phyloP scores from a whole-genome alignment of 2,329 filamentous ascomycete species.

The Diplodia corticola region DNA sequence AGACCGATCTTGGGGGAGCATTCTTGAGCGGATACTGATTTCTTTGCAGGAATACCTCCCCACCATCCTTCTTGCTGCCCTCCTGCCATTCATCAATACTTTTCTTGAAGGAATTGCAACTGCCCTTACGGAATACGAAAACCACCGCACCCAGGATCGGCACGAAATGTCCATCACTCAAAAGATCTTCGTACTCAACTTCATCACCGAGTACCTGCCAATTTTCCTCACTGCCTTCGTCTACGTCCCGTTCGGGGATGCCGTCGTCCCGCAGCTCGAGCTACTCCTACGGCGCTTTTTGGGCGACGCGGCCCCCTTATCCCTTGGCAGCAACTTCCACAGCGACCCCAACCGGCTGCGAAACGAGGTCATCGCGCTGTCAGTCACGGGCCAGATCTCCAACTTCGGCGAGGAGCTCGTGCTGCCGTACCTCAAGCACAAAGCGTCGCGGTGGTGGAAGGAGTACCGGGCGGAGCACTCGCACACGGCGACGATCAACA shows the following conservation, averaged over 20 bases:
- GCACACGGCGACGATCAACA: not conserved
- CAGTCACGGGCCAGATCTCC: slow-evolving; percentile 37
- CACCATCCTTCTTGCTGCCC: slow-evolving; percentile 34
- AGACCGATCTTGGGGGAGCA: not conserved
- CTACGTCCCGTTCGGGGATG: slow-evolving; percentile 35
- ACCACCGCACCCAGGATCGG: slow-evolving; percentile 35
- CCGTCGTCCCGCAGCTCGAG: slow-evolving; percentile 30
- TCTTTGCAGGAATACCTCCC: slow-evolving; percentile 35
- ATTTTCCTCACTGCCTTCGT: slow-evolving; percentile 39
- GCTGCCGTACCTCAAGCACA: slow-evolving; percentile 34
- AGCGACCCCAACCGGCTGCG: slow-evolving; percentile 34
- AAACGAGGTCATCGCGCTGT: slow-evolving; percentile 38
- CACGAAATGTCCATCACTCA: slow-evolving; percentile 39
- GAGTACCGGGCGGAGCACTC: slow-evolving; percentile 28
- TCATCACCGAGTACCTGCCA: slow-evolving; percentile 38
- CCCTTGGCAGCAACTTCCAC: slow-evolving; percentile 27
- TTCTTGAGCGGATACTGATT: slow-evolving; percentile 20
- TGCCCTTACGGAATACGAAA: slow-evolving; percentile 37
- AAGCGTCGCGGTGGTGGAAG: slow-evolving; percentile 34
- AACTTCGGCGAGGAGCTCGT: slow-evolving; percentile 34
- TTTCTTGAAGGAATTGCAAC: slow-evolving; percentile 33
- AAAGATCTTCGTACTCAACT: slow-evolving; percentile 39
- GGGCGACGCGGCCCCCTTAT: slow-evolving; percentile 21
- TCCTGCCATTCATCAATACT: slow-evolving; percentile 34
- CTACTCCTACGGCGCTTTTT: not conserved